Evolutionary conservation across 116 monocot genomes (phyloP), one percentile per base, ranked within the genome.

Genomic region (Papilionanthe hybrid): DNA sequence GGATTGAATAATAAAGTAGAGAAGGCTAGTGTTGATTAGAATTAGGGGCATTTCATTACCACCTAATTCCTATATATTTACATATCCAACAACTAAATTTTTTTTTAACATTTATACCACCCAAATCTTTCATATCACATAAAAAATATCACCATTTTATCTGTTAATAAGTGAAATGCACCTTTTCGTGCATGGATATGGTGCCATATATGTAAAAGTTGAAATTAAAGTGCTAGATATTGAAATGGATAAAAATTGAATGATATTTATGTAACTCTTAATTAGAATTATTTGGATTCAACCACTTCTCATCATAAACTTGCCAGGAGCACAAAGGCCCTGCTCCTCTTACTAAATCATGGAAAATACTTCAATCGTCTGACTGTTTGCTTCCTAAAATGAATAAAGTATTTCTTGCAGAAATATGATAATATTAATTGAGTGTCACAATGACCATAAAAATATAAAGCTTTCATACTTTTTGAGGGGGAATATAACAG

Each of bases 291-390:
- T 83, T 19, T 75, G 77, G 11, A 81, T 75, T n/a, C 57, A 68
- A 69, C 88, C 89, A 86, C 78, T 71, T 79, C 85, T 82, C 94
- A 94, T 78, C 89, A 96, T 78, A 92, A 93, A 72, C 84, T 92
- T 9, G 82, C 42, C 30, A 93, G 60, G 42, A 92, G 92, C 88
- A 93, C 96, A 63, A 96, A 91, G 19, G 86, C 87, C 37, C 90
- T 37, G 37, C 84, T 0, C 93, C 92, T 50, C 96, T 93, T 0
- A 91, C 90, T 9, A 96, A 78, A 29, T 83, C 91, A 75, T 83
- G 84, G 69, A 94, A 79, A 5, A 88, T 81, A 8, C 58, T 12
- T 37, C 4, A 84, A 78, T 50, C 82, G 29, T 22, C 74, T 85
- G 42, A 37, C 37, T 37, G 37, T 37, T 37, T 37, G 37, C 37